Evolutionary conservation across 108 stramenopile genomes (phyloP), one percentile per base, ranked within the genome.

Genomic region (Cyclotella atomus): DNA sequence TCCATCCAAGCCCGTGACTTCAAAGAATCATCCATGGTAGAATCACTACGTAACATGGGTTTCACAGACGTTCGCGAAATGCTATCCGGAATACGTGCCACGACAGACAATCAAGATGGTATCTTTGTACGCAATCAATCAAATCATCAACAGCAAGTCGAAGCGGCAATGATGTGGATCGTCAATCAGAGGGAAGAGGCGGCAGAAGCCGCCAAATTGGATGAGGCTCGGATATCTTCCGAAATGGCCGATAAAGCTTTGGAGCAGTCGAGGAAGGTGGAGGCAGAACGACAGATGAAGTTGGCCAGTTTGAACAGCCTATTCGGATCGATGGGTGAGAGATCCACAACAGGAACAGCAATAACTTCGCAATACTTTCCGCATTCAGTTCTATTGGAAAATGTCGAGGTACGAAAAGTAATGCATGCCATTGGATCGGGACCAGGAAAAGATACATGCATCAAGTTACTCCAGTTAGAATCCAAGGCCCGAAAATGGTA

Each of bases 111-210:
- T 41, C 44, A 73, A 21, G 70, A 29, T 29, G 50, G 16, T 7
- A 8, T 53, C 32, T 52, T 44, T 27, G 14, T 49, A 2, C 34
- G 29, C 15, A 33, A 52, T 52, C 72, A 55, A 65, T 74, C 62
- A 73, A 65, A 59, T 60, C 2, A 29, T 0, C 57, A 82, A 34
- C 72, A 70, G 36, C 81, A 82, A 41, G 68, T 83, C 15, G 88
- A 89, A 28, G 66, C 74, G 53, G 67, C 84, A 57, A 87, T 89
- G 87, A 76, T 87, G 73, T 85, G 78, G 75, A 87, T 89, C 46
- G 77, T 89, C 14, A 50, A 70, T 21, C 89, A 86, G 61, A 76
- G 89, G 16, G 89, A 89, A 71, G 89, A 86, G 27, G 75, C 68
- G 38, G 84, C 68, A 8, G 87, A 88, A 53, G 87, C 89, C 4